Evolutionary conservation across 1,284 basidiomycete genomes (phyloP).

Genomic region (Agroathelia rolfsii): DNA sequence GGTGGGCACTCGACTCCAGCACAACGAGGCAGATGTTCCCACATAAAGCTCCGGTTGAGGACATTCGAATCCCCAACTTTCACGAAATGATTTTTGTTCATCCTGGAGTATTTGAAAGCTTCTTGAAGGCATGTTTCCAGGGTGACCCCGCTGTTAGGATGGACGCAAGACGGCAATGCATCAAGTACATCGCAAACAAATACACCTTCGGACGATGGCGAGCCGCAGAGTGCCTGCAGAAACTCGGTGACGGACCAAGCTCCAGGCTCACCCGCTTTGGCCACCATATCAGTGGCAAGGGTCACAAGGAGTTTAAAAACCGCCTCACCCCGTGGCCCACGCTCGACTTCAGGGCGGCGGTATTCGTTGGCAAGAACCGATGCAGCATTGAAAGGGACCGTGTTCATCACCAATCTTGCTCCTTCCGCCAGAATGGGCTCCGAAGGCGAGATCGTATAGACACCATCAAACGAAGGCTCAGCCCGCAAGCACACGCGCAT

Average conservation of each 20-base stretch:
- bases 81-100: constrained; percentile 23
- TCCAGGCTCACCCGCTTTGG: too few relatives aligned
- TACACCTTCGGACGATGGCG: too few relatives aligned
- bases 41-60: constrained; percentile 14
- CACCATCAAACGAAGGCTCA: constrained; percentile 12
- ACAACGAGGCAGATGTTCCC: constrained; percentile 16
- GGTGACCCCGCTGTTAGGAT: neutral
- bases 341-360: constrained; percentile 12
- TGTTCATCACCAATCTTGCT: constrained; percentile 8
- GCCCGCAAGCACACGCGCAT: constrained; percentile 20
- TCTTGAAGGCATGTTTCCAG: neutral
- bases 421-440: constrained; percentile 21
- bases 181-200: neutral
- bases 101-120: constrained; percentile 12
- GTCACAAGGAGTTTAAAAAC: constrained; percentile 10
- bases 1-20: constrained; percentile 17
- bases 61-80: constrained; percentile 13
- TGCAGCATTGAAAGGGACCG: too few relatives aligned
- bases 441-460: constrained; percentile 16
- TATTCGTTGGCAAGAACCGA: too few relatives aligned
- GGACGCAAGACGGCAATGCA: constrained; percentile 1
- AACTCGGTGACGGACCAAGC: too few relatives aligned
- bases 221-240: too few relatives aligned
- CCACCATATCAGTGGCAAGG: constrained; percentile 11
- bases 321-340: constrained; percentile 14